These are phyloP conservation scores for Calonectria ilicicola DNA, from an alignment of 2,329 filamentous ascomycete species.

Conservation along the genomic window DNA sequence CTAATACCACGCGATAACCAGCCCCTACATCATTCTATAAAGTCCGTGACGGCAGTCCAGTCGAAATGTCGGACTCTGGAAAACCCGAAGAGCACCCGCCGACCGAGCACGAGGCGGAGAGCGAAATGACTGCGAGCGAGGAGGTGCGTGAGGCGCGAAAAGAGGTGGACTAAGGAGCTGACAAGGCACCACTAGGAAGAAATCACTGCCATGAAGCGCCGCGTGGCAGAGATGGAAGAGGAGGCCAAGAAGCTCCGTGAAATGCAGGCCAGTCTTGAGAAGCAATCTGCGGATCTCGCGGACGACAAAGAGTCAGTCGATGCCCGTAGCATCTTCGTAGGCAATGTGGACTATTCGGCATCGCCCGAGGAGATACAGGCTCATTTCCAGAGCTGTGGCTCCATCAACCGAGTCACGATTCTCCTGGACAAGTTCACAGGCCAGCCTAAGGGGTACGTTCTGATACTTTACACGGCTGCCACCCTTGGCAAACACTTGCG, in stretches of 20 bases:
- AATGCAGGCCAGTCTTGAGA: conserved; percentile 88
- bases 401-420: conserved; percentile 98
- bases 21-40: conserved; percentile 8
- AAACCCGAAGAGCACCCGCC: conserved; percentile 47
- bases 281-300: conserved; percentile 83
- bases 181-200: conserved; percentile 70
- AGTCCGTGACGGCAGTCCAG: not conserved
- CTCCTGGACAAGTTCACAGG: conserved; percentile 98
- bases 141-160: conserved; percentile 51
- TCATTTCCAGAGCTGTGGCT: conserved; percentile 96
- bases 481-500: not conserved
- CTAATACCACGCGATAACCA: conserved; percentile 25
- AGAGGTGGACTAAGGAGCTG: conserved; percentile 47
- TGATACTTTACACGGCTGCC: not conserved
- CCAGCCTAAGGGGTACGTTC: conserved; percentile 94
- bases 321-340: conserved; percentile 95
- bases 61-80: conserved; percentile 48
- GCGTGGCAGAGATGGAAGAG: conserved; percentile 91
- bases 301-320: conserved; percentile 98
- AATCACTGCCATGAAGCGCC: conserved; percentile 87
- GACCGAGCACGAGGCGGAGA: conserved; percentile 46
- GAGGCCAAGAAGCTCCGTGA: conserved; percentile 88
- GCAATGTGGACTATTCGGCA: conserved; percentile 97
- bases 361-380: conserved; percentile 97
- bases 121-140: conserved; percentile 47